Base-by-base conservation (phyloP, 768 basidiomycete genomes). In the Boletus edulis region DNA sequence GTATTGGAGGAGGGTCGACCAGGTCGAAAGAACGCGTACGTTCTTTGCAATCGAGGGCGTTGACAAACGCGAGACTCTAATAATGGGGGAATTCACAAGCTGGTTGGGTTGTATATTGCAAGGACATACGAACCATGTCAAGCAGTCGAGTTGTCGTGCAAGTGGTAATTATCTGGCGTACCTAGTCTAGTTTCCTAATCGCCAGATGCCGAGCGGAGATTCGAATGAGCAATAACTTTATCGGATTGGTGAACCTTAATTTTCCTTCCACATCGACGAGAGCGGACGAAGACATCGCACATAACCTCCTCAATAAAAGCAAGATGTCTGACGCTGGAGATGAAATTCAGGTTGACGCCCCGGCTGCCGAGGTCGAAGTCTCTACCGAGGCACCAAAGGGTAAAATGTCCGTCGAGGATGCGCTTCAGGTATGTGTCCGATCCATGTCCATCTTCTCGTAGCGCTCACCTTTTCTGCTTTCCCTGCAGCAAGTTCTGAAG, bases 311-410 rank as follows among this genome's bases (percentile, higher is more conserved):
- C 40, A 56, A 62, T 49, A 49, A 40, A 61, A 87, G 82, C 51
- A 57, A 55, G 81, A 94, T 94, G 91, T 94, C 91, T 89, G 90
- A 94, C 89, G 91, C 91, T 91, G 91, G 89, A 91, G 91, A 94
- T 91, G 90, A 90, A 76, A 86, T 89, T 76, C 76, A 81, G 73
- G 83, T 91, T 69, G 89, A 91, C 43, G 81, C 77, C 65, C 70
- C 76, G 51, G 68, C 71, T 42, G 82, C 81, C 61, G 82, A 83
- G 72, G 89, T 89, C 71, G 90, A 94, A 75, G 93, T 93, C 63
- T 76, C 90, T 65, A 73, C 87, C 43, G 91, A 93, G 68, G 91
- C 90, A 27, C 94, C 95, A 68, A 95, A 92, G 79, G 94, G 94
- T 62, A 95, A 95, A 79, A 80, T 98, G 72, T 85, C 89, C 57